These are phyloP conservation scores for Phellinidium pouzarii DNA, from an alignment of 1,284 basidiomycete genomes.

Conservation along the genomic window DNA sequence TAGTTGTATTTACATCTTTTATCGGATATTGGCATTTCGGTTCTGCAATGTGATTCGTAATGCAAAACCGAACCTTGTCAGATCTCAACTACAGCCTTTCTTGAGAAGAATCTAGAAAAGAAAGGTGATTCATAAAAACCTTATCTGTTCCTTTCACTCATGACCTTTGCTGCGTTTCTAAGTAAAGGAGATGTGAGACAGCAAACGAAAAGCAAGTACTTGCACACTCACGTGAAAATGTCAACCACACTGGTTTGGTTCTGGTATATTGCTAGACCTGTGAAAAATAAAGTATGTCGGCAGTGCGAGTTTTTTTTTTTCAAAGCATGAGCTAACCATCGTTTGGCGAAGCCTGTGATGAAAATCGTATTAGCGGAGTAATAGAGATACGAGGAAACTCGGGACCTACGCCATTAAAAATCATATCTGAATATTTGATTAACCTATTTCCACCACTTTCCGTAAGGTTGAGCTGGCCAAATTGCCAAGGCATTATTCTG, in stretches of 20 bases:
- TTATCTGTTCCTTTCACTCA: constrained; percentile 5
- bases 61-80: no score
- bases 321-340: constrained; percentile 34
- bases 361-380: constrained; percentile 13
- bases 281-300: constrained; percentile 11
- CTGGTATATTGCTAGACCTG: constrained; percentile 39
- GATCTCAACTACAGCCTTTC: no score
- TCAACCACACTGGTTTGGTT: constrained; percentile 48
- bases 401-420: constrained; percentile 37
- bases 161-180: constrained; percentile 9
- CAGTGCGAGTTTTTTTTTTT: neutral
- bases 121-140: neutral
- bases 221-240: constrained; percentile 38
- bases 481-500: constrained; percentile 57
- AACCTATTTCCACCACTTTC: constrained; percentile 46
- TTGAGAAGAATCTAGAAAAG: no score
- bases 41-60: constrained; percentile 10
- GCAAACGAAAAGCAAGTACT: neutral
- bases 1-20: constrained; percentile 2
- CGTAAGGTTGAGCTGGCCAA: constrained; percentile 41
- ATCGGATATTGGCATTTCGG: constrained; percentile 10
- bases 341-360: constrained; percentile 42
- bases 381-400: neutral
- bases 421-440: constrained; percentile 47
- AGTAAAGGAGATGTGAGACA: neutral